A percentile compares a stretch with the other conserved stretches of the same genome.
Conservation (phyloP, 169 alveolate genomes). For the Amoebophrya sp. region DNA sequence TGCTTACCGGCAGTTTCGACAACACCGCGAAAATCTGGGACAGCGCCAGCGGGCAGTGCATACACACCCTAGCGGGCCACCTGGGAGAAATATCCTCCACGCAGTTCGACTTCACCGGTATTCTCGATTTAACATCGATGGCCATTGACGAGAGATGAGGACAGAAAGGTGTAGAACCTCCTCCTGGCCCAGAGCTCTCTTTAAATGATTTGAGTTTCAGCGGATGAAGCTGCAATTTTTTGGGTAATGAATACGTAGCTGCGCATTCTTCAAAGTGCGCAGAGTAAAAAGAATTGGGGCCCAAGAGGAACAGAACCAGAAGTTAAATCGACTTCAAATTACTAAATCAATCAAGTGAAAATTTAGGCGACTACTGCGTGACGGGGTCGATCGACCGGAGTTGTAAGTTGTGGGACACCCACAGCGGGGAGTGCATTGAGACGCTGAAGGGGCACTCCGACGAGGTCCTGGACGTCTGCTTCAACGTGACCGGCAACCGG, state of each 20-base stretch:
- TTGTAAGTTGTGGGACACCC: constrained; percentile 42
- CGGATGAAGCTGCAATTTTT: too few species aligned
- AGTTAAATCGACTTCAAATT: too few species aligned
- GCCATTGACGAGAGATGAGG: too few species aligned
- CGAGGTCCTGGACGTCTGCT: constrained; percentile 58
- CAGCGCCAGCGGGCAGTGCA: constrained; percentile 59
- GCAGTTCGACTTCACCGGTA: constrained; percentile 70
- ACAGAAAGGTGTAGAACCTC: too few species aligned
- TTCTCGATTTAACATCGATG: too few species aligned
- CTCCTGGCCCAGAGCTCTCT: too few species aligned
- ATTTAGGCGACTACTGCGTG: not conserved
- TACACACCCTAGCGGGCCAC: constrained; percentile 59
- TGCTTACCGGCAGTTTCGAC: constrained; percentile 65
- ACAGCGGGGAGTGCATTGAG: constrained; percentile 47
- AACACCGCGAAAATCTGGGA: constrained; percentile 75
- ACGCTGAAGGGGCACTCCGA: constrained; percentile 64
- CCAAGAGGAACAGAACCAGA: too few species aligned
- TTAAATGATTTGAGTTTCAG: too few species aligned
- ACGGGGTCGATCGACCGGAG: constrained; percentile 26
- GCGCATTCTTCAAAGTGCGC: too few species aligned
- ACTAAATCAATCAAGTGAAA: too few species aligned
- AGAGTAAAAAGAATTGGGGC: too few species aligned
- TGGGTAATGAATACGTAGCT: too few species aligned
- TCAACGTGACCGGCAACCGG: constrained; percentile 57
- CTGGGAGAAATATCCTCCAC: constrained; percentile 64